A percentile compares a stretch with the other conserved stretches of the same genome.
These are phyloP conservation scores for Aspergillus sclerotioniger DNA, from an alignment of 495 filamentous ascomycete species.

Conservation along the genomic window DNA sequence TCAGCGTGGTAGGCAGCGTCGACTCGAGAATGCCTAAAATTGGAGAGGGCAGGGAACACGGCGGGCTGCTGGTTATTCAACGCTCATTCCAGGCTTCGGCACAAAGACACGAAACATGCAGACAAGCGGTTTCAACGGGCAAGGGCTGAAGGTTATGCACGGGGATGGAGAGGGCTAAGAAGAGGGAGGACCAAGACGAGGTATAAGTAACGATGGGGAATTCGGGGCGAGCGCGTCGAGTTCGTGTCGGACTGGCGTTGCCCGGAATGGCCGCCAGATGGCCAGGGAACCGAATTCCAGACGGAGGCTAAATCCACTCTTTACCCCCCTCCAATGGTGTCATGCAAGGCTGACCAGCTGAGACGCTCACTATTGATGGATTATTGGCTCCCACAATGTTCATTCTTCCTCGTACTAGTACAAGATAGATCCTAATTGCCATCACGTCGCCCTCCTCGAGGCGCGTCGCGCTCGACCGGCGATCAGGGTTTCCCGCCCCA, in stretches of 20 bases:
- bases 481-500: neutral
- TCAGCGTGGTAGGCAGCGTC: neutral
- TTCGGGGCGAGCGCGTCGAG: constrained; percentile 15
- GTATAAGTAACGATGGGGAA: constrained; percentile 6
- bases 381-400: neutral
- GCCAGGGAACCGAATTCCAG: too few relatives aligned
- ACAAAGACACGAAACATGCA: constrained; percentile 18
- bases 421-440: neutral
- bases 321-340: too few relatives aligned
- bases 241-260: constrained; percentile 15
- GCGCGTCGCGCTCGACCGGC: neutral
- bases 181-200: neutral
- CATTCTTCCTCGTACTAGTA: neutral
- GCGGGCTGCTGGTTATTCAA: constrained; percentile 1
- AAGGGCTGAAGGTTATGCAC: neutral
- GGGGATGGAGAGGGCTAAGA: neutral
- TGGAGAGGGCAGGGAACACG: constrained; percentile 12
- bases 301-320: too few relatives aligned
- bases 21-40: neutral
- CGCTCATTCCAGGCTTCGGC: constrained; percentile 1
- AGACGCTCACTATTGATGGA: neutral
- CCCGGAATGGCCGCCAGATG: neutral
- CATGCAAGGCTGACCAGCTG: constrained; percentile 5
- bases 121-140: constrained; percentile 7
- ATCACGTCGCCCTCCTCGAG: constrained; percentile 1